These are phyloP conservation scores for Penicillium sp. DNA, from an alignment of 2,329 filamentous ascomycete genomes.

Conservation along the genomic window DNA sequence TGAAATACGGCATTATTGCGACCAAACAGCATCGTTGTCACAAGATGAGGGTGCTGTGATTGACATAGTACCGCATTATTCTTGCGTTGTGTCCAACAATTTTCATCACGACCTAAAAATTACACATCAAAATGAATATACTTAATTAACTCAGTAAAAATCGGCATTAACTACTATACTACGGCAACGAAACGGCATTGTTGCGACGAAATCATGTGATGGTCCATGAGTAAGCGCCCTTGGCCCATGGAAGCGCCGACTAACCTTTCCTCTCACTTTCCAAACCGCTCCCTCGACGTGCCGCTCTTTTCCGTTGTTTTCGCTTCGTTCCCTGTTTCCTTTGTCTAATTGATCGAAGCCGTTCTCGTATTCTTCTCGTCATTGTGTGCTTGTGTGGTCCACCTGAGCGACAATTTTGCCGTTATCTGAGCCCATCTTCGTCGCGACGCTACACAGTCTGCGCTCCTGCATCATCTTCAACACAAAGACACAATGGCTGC, in stretches of 20 bases:
- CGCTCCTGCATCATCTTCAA: neutral
- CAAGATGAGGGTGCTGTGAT: too few relatives aligned
- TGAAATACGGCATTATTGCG: neutral
- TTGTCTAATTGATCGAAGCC: neutral
- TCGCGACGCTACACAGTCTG: constrained; percentile 1
- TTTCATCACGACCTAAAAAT: neutral
- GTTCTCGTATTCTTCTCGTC: neutral
- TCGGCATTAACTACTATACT: too few relatives aligned
- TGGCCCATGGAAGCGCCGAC: constrained; percentile 10
- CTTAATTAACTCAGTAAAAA: too few relatives aligned
- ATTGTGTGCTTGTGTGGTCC: neutral
- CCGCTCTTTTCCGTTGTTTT: constrained; percentile 8
- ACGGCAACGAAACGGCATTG: too few relatives aligned
- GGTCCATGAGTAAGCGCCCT: constrained; percentile 17
- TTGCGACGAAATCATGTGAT: constrained; percentile 13
- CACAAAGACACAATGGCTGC: constrained; percentile 33
- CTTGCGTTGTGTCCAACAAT: too few relatives aligned
- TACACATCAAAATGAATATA: neutral
- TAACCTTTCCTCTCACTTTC: constrained; percentile 8
- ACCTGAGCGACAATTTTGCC: neutral
- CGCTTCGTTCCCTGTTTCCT: constrained; percentile 2
- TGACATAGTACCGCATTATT: too few relatives aligned
- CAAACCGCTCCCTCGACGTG: constrained; percentile 4
- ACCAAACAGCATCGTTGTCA: too few relatives aligned
- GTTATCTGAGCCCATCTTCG: constrained; percentile 20